Percentiles rank a stretch among this genome's conserved stretches.
These are phyloP conservation scores for Knufia petricola DNA, from an alignment of 2,329 filamentous ascomycete species.

Conservation along the genomic window DNA sequence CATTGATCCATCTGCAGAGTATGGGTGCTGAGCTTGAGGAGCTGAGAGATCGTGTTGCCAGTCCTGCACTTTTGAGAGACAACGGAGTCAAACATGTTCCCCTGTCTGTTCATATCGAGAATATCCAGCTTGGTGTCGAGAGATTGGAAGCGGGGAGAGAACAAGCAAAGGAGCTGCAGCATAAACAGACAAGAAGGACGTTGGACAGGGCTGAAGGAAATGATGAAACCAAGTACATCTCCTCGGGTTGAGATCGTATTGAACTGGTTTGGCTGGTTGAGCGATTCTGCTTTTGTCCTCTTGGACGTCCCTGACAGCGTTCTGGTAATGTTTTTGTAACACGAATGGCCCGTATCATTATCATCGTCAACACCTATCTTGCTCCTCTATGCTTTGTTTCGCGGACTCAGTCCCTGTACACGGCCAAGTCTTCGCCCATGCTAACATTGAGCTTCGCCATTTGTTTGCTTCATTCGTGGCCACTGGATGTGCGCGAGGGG, in stretches of 20 bases:
- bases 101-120: constrained; percentile 64
- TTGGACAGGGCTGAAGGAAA: constrained; percentile 39
- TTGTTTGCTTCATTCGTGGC: too few relatives aligned
- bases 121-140: constrained; percentile 63
- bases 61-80: constrained; percentile 51
- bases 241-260: not conserved
- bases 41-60: constrained; percentile 59
- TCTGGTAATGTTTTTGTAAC: too few relatives aligned
- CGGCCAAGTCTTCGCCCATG: too few relatives aligned
- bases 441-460: too few relatives aligned
- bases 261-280: not conserved
- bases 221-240: constrained; percentile 3
- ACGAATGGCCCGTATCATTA: too few relatives aligned
- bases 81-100: constrained; percentile 44
- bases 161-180: constrained; percentile 49
- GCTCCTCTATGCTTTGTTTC: too few relatives aligned
- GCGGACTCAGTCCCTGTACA: too few relatives aligned
- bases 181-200: constrained; percentile 47
- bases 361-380: too few relatives aligned
- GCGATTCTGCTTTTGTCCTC: too few relatives aligned
- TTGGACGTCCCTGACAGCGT: too few relatives aligned
- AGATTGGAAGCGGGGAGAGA: constrained; percentile 56
- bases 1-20: constrained; percentile 62
- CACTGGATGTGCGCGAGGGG: too few relatives aligned
- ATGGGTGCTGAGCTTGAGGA: constrained; percentile 64